Conservation (phyloP, 148 eudicot genomes). For the Heliamphora exappendiculata region DNA sequence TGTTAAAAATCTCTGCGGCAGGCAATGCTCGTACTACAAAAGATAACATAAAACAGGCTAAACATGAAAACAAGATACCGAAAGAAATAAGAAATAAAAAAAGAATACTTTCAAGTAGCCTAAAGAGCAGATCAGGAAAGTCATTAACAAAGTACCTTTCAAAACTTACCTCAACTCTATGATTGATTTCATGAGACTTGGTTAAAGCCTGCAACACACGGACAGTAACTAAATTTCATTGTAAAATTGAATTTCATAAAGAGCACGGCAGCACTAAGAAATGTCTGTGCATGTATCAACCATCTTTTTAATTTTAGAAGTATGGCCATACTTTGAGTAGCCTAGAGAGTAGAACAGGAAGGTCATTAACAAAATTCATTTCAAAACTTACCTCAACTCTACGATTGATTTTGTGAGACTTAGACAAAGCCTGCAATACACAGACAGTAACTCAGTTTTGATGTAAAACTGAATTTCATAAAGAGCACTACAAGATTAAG, state of each 20-base stretch:
- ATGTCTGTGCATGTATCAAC: neutral
- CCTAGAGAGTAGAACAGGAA: neutral
- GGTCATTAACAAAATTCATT: neutral
- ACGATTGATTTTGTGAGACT: conserved; percentile 20
- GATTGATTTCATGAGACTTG: conserved; percentile 19
- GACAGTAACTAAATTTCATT: neutral
- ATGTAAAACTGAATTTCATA: neutral
- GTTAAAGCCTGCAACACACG: conserved; percentile 29
- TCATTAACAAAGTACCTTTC: neutral
- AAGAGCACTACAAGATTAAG: neutral
- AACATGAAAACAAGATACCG: neutral
- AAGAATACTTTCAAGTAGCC: neutral
- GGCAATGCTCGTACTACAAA: neutral
- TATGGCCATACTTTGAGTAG: no score
- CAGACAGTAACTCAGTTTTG: neutral
- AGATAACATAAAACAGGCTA: neutral
- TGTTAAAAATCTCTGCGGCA: neutral
- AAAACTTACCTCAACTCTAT: conserved; percentile 53
- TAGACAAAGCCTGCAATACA: conserved; percentile 29
- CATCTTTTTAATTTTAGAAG: no score
- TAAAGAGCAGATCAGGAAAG: neutral
- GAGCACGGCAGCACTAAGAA: conserved; percentile 4
- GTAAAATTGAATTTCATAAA: neutral
- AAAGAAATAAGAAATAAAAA: neutral
- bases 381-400: conserved; percentile 53